phyloP scores from a whole-genome alignment of 768 basidiomycete genomes.

The Boletellus ananas region DNA sequence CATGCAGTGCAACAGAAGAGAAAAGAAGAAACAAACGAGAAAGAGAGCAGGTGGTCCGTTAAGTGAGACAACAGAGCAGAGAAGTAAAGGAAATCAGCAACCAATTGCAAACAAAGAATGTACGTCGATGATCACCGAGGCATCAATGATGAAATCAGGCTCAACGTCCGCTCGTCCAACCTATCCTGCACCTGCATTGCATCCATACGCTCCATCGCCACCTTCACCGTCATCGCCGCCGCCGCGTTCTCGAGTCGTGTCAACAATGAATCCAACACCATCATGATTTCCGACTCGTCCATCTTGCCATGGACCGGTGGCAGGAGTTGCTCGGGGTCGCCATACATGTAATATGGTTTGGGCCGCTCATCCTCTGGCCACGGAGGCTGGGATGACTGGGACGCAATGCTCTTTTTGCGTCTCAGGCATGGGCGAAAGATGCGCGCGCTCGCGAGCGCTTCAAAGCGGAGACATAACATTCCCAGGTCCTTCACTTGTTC shows the following conservation, averaged over 20 bases:
- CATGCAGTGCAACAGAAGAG: background rate
- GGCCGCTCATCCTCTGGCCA: conserved; percentile 23
- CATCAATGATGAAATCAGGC: conserved; percentile 37
- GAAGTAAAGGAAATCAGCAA: background rate
- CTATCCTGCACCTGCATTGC: conserved; percentile 35
- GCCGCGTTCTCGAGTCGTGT: conserved; percentile 75
- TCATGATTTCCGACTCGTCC: conserved; percentile 67
- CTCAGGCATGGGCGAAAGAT: conserved; percentile 49
- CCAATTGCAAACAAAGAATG: background rate
- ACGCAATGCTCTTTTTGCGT: conserved; percentile 28
- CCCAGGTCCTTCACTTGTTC: conserved; percentile 73
- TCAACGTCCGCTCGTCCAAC: conserved; percentile 48
- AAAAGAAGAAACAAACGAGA: background rate
- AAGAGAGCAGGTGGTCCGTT: background rate
- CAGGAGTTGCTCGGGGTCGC: conserved; percentile 59
- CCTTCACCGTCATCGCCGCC: conserved; percentile 24
- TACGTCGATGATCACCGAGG: conserved; percentile 14
- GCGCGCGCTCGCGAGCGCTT: conserved; percentile 64
- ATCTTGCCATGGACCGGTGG: conserved; percentile 68
- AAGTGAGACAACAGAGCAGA: background rate
- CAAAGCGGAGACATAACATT: conserved; percentile 70
- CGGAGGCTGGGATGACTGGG: conserved; percentile 5
- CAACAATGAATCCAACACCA: conserved; percentile 72
- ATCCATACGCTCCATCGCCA: conserved; percentile 21
- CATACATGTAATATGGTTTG: conserved; percentile 43